Base-by-base conservation (phyloP, 176 grass and related monocot species). In the Carex kokanica region DNA sequence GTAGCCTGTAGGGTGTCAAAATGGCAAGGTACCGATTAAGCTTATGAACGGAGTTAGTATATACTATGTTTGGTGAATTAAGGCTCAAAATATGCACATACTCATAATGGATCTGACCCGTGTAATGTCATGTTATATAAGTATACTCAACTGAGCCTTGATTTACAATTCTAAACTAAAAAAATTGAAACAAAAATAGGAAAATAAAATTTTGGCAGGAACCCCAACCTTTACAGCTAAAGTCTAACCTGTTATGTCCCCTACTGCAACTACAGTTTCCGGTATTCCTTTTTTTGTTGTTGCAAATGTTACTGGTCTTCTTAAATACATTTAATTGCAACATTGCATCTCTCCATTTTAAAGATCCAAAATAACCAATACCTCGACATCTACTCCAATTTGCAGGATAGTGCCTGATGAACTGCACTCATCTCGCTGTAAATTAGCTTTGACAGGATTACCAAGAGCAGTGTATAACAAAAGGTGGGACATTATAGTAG, bases 401-500 rank as follows among this genome's bases (percentile, higher is more conserved):
- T 82, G 13, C 60, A 82, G 80, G 80, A 68, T 20, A 12, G 45
- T 82, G 47, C 80, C 61, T 18, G 60, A 82, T 68, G 8, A 82
- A 17, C 16, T 82, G 61, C 41, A 10, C 14, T 18, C 38, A 53
- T 82, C 61, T 68, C 80, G 15, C 23, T 97, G 94, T 83, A 90
- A 80, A 58, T 79, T 97, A 17, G 88, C 91, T 59, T 86, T 97
- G 78, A 78, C 84, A 47, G 79, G 85, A 29, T 80, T 97, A 57
- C 94, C 91, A 23, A 54, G 69, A 10, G 89, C 85, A 85, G 86
- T 92, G 31, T 92, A 92, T 88, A 88, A 91, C 27, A 83, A 60
- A 10, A 90, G 88, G 83, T 97, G 94, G 94, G 94, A 97, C 79
- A 88, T 92, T 85, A 12, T 94, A 49, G 86, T 97, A 88, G 21